Evolutionary conservation across 1,284 basidiomycete species (phyloP), one percentile per base, ranked within the genome.

Genomic region (Cryptococcus deneoformans): DNA sequence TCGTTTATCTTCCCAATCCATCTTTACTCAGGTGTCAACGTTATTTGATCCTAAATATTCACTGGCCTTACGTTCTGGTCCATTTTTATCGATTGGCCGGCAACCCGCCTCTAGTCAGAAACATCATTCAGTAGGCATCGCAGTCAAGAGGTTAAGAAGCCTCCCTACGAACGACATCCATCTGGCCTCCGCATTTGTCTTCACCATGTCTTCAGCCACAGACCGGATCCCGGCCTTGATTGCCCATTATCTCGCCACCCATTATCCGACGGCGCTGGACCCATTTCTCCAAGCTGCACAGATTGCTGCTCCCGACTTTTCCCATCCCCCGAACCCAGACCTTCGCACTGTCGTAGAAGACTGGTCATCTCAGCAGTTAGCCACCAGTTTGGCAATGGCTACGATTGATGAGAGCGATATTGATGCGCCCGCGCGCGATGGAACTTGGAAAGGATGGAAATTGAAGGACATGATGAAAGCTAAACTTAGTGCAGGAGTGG

Each of bases 181-280:
- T 29, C 46, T 6, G 20, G 14, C 34, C 24, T 47, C 14, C 29
- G 14, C 24, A 47, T 5, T 35, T 20, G 9, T 29, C 37, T 36
- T 14, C 29, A 36, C 2, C 5, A 35, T 37, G 29, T 11, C 29
- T 34, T 35, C 10, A 36, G 3, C 47, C 12, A 24, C 48, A 16
- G 46, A 42, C 36, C 56, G 61, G 8, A 52, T 73, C 6, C 66
- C 66, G 34, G 48, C 24, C 6, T 67, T 76, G 6, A 64, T 77
- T 6, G 76, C 73, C 11, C 69, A 75, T 52, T 78, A 78, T 57
- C 65, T 77, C 8, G 59, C 66, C 7, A 35, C 59, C 14, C 53
- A 71, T 52, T 76, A 75, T 53, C 76, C 75, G 0, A 46, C 64
- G 5, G 72, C 67, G 1, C 69, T 77, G 16, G 58, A 60, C 5